Percentiles rank a stretch among this genome's conserved stretches.
phyloP scores from a whole-genome alignment of 2,329 filamentous ascomycete species.

The Laburnicola sp. region DNA sequence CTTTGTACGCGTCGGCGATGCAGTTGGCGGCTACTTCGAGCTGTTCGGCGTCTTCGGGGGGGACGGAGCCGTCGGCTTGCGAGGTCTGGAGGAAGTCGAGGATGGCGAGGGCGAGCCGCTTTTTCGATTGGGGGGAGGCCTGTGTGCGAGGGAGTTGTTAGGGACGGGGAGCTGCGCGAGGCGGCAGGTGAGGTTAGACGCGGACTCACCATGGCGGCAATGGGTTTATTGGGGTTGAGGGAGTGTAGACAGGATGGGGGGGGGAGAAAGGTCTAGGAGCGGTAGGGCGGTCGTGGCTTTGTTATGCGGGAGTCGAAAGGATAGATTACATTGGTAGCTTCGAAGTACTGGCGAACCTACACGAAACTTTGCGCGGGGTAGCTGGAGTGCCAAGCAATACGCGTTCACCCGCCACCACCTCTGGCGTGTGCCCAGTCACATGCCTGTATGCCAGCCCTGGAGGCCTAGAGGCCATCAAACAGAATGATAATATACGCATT shows the following conservation, averaged over 20 bases:
- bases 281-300: background rate
- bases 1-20: constrained; percentile 93
- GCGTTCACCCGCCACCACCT: too few species aligned
- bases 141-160: constrained; percentile 24
- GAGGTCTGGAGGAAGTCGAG: constrained; percentile 91
- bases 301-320: background rate
- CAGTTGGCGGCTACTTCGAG: constrained; percentile 94
- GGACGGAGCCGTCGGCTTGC: constrained; percentile 82
- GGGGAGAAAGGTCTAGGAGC: background rate
- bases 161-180: background rate
- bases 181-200: constrained; percentile 16
- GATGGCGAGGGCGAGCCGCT: constrained; percentile 95
- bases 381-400: too few species aligned
- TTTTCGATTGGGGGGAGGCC: constrained; percentile 58
- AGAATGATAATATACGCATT: background rate
- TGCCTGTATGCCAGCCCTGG: too few species aligned
- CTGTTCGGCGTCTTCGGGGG: constrained; percentile 85
- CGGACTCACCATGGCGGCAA: constrained; percentile 36
- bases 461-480: background rate
- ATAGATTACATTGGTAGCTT: too few species aligned
- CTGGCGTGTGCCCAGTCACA: background rate
- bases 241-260: background rate
- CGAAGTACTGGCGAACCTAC: too few species aligned
- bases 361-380: too few species aligned
- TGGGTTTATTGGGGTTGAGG: constrained; percentile 3